phyloP scores from a whole-genome alignment of 805 yeast genomes.

The Wickerhamiella qilinensis region DNA sequence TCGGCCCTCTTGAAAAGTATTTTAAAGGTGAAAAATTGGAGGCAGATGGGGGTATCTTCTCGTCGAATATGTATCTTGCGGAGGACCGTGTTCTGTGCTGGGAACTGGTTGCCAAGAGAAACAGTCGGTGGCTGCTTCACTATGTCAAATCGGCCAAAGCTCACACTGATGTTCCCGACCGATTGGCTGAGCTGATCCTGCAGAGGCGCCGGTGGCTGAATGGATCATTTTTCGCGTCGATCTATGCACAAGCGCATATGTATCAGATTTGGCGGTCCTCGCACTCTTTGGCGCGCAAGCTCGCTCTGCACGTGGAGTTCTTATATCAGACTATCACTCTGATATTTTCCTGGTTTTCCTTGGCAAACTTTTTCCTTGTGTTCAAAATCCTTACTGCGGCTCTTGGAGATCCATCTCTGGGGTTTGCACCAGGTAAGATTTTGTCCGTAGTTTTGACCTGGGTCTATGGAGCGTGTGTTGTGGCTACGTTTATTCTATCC shows the following conservation, averaged over 20 bases:
- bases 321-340: constrained; percentile 59
- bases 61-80: constrained; percentile 92
- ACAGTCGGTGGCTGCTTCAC: constrained; percentile 58
- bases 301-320: constrained; percentile 62
- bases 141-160: constrained; percentile 83
- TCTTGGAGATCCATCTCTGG: constrained; percentile 43
- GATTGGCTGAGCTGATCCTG: constrained; percentile 67
- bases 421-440: constrained; percentile 59
- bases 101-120: constrained; percentile 77
- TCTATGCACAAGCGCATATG: constrained; percentile 70
- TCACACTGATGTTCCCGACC: constrained; percentile 89
- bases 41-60: constrained; percentile 67
- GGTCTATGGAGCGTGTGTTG: constrained; percentile 66
- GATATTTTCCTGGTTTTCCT: constrained; percentile 79
- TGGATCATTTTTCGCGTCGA: constrained; percentile 90
- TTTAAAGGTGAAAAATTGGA: constrained; percentile 82
- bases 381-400: constrained; percentile 75
- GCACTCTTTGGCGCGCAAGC: constrained; percentile 48
- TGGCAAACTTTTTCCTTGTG: constrained; percentile 79
- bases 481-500: constrained; percentile 74
- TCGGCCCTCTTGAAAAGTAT: constrained; percentile 75
- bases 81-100: constrained; percentile 93
- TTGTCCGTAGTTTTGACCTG: constrained; percentile 68
- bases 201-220: constrained; percentile 96
- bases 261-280: constrained; percentile 62